phyloP scores from a whole-genome alignment of 805 yeast genomes.

The Lipomyces lipofer region DNA sequence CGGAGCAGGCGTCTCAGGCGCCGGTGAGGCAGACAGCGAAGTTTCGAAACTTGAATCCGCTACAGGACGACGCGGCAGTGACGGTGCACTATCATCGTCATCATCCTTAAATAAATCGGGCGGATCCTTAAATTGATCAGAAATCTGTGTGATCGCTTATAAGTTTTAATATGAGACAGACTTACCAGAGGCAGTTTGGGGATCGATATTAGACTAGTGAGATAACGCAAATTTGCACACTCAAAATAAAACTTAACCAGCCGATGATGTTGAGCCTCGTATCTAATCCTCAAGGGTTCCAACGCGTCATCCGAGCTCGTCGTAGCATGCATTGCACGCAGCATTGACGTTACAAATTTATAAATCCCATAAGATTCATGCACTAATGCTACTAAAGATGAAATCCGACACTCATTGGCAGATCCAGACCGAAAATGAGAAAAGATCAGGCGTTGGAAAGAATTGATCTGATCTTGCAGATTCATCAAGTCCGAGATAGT shows the following conservation, averaged over 20 bases:
- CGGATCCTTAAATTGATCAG: constrained; percentile 43
- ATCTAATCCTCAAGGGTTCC: constrained; percentile 70
- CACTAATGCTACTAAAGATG: constrained; percentile 86
- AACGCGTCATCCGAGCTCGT: constrained; percentile 75
- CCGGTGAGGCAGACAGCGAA: constrained; percentile 35
- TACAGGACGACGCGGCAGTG: constrained; percentile 46
- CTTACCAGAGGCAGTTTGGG: constrained; percentile 56
- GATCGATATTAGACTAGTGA: constrained; percentile 76
- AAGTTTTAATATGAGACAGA: background rate
- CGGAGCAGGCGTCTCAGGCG: constrained; percentile 21
- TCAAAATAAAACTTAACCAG: constrained; percentile 85
- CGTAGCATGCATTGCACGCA: constrained; percentile 78
- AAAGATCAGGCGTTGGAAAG: constrained; percentile 72
- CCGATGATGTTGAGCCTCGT: constrained; percentile 65
- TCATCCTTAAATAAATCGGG: constrained; percentile 58
- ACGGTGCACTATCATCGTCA: constrained; percentile 42
- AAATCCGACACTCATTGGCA: constrained; percentile 69
- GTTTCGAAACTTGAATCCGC: constrained; percentile 32
- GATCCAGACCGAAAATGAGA: constrained; percentile 64
- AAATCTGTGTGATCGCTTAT: background rate
- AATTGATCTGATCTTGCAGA: constrained; percentile 80
- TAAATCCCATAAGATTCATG: constrained; percentile 91
- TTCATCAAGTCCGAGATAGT: constrained; percentile 81
- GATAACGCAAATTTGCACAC: constrained; percentile 78
- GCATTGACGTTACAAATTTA: constrained; percentile 84